Evolutionary conservation across 345 rosid genomes (phyloP).

Genomic region (Geranium rotundifolium): DNA sequence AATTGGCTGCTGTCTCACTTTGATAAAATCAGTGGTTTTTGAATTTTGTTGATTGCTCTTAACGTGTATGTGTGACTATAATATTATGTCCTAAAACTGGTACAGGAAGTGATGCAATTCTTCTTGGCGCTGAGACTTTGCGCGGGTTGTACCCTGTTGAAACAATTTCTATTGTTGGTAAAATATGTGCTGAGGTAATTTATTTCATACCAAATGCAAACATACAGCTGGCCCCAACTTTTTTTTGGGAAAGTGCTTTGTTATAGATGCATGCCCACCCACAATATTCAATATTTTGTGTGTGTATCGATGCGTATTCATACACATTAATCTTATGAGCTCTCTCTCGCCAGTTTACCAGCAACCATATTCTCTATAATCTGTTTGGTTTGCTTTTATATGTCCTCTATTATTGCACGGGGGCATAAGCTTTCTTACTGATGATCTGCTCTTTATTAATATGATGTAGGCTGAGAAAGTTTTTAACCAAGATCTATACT

Average conservation of each 20-base stretch:
- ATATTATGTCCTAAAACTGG: neutral
- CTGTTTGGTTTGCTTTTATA: neutral
- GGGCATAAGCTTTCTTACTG: neutral
- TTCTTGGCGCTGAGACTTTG: constrained; percentile 96
- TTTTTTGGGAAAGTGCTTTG: no score
- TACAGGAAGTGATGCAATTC: constrained; percentile 95
- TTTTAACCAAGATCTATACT: constrained; percentile 84
- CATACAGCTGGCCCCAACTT: neutral
- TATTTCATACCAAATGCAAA: neutral
- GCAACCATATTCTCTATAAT: neutral
- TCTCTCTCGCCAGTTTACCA: neutral
- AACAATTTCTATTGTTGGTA: constrained; percentile 78
- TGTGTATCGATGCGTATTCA: neutral
- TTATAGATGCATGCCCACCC: no score
- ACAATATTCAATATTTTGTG: no score
- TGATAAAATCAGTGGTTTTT: neutral
- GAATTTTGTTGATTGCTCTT: neutral
- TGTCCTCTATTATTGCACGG: neutral
- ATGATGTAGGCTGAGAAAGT: constrained; percentile 81
- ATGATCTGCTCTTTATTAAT: neutral
- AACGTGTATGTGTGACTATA: neutral
- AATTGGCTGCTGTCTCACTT: neutral
- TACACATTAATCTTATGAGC: neutral
- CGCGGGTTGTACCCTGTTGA: constrained; percentile 90
- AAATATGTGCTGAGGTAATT: constrained; percentile 83